Evolutionary conservation across 169 alveolate genomes (phyloP), one percentile per base, ranked within the genome.

Genomic region (Neospora caninum): DNA sequence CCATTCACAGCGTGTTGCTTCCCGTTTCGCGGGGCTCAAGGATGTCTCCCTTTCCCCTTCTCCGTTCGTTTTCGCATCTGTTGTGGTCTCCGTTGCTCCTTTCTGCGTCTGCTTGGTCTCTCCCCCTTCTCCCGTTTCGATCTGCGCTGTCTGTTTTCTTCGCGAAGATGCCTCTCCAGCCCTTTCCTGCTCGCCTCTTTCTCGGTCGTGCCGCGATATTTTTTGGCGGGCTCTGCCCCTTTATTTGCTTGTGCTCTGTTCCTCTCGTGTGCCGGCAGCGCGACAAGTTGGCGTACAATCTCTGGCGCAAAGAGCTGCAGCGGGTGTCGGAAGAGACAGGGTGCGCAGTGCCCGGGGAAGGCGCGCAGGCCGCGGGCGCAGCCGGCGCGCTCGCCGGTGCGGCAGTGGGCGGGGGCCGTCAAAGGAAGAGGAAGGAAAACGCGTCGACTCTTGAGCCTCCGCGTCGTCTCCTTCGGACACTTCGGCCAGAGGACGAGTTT

Each of bases 241-340:
- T 13, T 49, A 13, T 13, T 7, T 49, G 58, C 13, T 49, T 49
- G 4, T 69, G 41, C 41, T 7, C 18, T 18, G 39, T n/a, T 73
- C 20, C 25, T 36, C 31, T 9, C n/a, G 16, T 73, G 0, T 73
- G 43, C 84, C n/a, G 27, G 45, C 80, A 86, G 92, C 92, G 92
- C 25, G 92, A 86, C 49, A 43, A 34, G 70, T 41, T 43, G 45
- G 80, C 92, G 20, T 86, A 86, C 49, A 53, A 43, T 9, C 42
- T 86, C 73, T 86, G 92, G 92, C 92, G 80, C 80, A 31, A 39
- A 70, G 92, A 43, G 49, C 45, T 86, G 41, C 80, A 86, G 92
- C 31, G 80, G 49, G 53, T 31, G 42, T 31, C 41, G 80, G 70
- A n/a, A n/a, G 92, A 86, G 38, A 42, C 31, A 10, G 92, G 54